Base-by-base conservation (phyloP, 2,329 filamentous ascomycete species). In the Clarireedia paspali region DNA sequence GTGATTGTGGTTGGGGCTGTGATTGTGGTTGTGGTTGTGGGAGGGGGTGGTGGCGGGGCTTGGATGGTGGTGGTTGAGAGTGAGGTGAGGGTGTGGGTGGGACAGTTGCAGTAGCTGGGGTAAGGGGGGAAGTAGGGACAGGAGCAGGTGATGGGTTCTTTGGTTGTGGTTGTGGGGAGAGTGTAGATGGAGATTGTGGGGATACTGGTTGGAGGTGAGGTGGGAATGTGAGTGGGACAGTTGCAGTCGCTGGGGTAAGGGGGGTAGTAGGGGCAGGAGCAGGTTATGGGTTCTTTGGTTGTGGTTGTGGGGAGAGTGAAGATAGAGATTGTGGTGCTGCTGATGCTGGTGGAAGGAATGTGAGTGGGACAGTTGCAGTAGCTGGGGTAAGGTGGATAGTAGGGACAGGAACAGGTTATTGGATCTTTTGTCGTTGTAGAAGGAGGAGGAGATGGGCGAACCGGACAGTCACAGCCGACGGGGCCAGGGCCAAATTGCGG, bases 91-190 rank as follows among this genome's bases (percentile, higher is more conserved):
- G 30, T 27, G 12, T 34, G 26, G 2, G 26, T 15, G 0, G 26
- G 17, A 17, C 44, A 53, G 24, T 20, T 24, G 34, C 44, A 54
- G 5, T 39, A 26, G 17, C 23, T 40, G 2, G 42, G 24, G 34
- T 58, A 58, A 38, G 44, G 34, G 49, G 48, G 44, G 17, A 51
- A 27, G 20, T 44, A 46, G 15, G 44, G 40, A 30, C 50, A 39
- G 24, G 51, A 54, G n/a, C 51, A 54, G 12, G 51, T 54, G 15
- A 24, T 45, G 39, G 15, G 9, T 9, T 38, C 36, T 9, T 40
- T 34, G 14, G 34, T 24, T 17, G 52, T 56, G 17, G 52, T 30
- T 10, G 38, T 47, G 15, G 24, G 14, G 14, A 20, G 34, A 10
- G 50, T 38, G 2, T 34, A 26, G 5, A 48, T 23, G 1, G 17